phyloP scores from a whole-genome alignment of 177 flowering plant genomes.

The Vitis hybrid region DNA sequence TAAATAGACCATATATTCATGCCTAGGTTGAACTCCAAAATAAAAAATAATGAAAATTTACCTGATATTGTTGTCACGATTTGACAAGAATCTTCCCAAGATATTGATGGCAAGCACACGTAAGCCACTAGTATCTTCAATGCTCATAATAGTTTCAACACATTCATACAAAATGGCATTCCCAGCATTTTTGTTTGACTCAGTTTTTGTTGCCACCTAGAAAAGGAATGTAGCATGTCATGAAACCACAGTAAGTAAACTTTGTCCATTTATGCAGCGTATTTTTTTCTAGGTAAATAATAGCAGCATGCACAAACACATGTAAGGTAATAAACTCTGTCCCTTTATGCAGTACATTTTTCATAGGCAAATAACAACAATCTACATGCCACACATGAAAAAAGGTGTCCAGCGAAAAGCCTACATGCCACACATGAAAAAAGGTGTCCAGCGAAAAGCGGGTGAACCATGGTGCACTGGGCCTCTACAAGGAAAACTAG shows the following conservation, averaged over 20 bases:
- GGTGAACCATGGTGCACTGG: too few species aligned
- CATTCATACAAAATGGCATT: slow-evolving; percentile 98
- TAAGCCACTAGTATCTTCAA: slow-evolving; percentile 95
- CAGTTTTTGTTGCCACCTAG: slow-evolving; percentile 96
- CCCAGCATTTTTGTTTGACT: slow-evolving; percentile 97
- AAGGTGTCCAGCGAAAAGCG: too few species aligned
- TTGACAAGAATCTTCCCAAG: slow-evolving; percentile 96
- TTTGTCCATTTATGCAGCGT: too few species aligned
- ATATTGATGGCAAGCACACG: slow-evolving; percentile 98
- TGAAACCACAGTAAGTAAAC: background rate
- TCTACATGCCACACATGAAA: background rate
- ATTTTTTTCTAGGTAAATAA: too few species aligned
- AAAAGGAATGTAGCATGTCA: background rate
- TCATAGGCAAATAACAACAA: background rate
- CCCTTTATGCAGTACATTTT: too few species aligned
- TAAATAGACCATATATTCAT: too few species aligned
- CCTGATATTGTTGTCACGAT: slow-evolving; percentile 99
- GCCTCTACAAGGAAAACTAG: too few species aligned
- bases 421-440: background rate
- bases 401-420: too few species aligned
- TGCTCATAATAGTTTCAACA: slow-evolving; percentile 92
- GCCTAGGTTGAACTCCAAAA: too few species aligned
- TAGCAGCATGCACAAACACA: too few species aligned
- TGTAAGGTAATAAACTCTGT: too few species aligned
- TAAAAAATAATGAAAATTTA: slow-evolving; percentile 11